Conservation (phyloP, 2,329 filamentous ascomycete genomes). For the Gremmenia infestans region DNA sequence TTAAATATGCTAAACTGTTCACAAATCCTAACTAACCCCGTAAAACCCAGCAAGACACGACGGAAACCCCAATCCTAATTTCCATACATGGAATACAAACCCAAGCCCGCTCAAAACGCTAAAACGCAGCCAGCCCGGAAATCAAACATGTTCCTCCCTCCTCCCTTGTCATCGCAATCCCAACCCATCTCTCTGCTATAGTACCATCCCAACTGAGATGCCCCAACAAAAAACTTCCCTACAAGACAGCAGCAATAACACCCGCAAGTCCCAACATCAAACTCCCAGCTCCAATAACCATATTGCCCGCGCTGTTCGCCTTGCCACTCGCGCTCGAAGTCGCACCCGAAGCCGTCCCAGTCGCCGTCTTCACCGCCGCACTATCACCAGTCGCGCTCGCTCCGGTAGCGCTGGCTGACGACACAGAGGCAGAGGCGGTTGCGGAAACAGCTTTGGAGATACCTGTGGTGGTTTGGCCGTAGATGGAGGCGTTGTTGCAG, state of each 20-base stretch:
- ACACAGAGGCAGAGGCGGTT: conserved; percentile 9
- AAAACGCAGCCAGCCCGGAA: too few relatives aligned
- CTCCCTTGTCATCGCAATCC: too few relatives aligned
- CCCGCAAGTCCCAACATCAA: conserved; percentile 19
- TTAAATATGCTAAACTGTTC: too few relatives aligned
- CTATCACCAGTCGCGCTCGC: background rate
- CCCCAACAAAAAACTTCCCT: background rate
- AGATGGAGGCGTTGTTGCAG: conserved; percentile 23
- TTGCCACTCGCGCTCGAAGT: conserved; percentile 6
- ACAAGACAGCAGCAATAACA: conserved; percentile 22
- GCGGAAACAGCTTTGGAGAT: conserved; percentile 13
- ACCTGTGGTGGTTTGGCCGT: conserved; percentile 14
- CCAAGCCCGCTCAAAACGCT: too few relatives aligned
- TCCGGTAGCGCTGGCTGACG: conserved; percentile 1
- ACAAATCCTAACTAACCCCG: too few relatives aligned
- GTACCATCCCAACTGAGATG: too few relatives aligned
- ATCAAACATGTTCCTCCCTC: too few relatives aligned
- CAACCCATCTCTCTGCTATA: too few relatives aligned
- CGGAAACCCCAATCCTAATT: too few relatives aligned
- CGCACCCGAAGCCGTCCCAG: conserved; percentile 4
- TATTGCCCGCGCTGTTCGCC: conserved; percentile 10
- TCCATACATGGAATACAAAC: too few relatives aligned
- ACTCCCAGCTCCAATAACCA: conserved; percentile 16
- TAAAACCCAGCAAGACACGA: too few relatives aligned
- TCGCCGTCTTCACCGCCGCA: background rate